Evolutionary conservation across 2,329 filamentous ascomycete genomes (phyloP).

Genomic region (Blastomyces emzantsi): DNA sequence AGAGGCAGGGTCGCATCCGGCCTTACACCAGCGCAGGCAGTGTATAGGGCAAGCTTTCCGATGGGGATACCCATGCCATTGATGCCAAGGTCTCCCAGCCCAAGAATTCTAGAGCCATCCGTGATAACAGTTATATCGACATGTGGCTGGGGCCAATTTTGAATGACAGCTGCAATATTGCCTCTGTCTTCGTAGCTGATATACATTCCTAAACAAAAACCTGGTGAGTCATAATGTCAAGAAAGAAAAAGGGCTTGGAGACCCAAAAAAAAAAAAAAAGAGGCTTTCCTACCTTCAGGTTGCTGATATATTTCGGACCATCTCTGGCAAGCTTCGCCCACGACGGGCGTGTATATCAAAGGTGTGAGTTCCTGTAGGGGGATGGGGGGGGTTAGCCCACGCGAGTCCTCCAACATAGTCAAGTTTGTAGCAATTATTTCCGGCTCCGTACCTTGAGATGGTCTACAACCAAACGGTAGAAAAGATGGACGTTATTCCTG

Average conservation of each 20-base stretch:
- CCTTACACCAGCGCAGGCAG: slow-evolving; percentile 87
- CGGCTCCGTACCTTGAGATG: slow-evolving; percentile 34
- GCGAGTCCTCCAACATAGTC: neutral
- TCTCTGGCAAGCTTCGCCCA: slow-evolving; percentile 91
- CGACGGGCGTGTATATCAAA: slow-evolving; percentile 44
- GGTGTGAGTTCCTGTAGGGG: slow-evolving; percentile 37
- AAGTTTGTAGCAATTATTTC: neutral
- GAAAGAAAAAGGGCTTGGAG: neutral
- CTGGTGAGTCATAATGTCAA: slow-evolving; percentile 6
- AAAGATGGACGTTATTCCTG: slow-evolving; percentile 46
- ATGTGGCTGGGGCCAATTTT: slow-evolving; percentile 82
- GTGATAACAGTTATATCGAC: slow-evolving; percentile 97
- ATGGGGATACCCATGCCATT: slow-evolving; percentile 98
- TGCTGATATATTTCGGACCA: slow-evolving; percentile 95
- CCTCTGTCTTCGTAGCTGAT: slow-evolving; percentile 92
- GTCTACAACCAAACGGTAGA: slow-evolving; percentile 43
- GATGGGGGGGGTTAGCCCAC: neutral
- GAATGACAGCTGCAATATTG: slow-evolving; percentile 76
- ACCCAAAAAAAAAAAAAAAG: neutral
- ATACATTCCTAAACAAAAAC: slow-evolving; percentile 57
- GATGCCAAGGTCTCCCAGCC: slow-evolving; percentile 88
- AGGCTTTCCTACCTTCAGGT: slow-evolving; percentile 62
- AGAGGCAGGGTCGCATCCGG: slow-evolving; percentile 59
- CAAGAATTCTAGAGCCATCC: slow-evolving; percentile 84
- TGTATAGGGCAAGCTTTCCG: slow-evolving; percentile 92